These are phyloP conservation scores for Lachnellula subtilissima DNA, from an alignment of 2,329 filamentous ascomycete species.

Conservation along the genomic window DNA sequence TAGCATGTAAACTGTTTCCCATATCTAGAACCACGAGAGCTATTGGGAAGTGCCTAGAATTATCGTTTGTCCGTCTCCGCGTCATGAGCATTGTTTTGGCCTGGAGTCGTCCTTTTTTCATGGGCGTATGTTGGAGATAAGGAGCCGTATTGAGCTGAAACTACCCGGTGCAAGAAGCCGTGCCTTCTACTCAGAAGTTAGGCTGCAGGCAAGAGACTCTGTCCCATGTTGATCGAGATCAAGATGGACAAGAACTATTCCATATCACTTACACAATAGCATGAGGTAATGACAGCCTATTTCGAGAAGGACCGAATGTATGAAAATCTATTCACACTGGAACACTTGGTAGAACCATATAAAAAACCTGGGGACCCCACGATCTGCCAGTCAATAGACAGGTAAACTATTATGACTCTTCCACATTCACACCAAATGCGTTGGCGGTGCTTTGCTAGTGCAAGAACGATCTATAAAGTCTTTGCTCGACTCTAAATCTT, in stretches of 20 bases:
- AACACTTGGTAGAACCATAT: neutral
- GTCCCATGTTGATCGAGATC: too few species aligned
- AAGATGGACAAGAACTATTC: too few species aligned
- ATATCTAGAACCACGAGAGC: neutral
- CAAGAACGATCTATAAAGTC: neutral
- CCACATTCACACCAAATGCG: neutral
- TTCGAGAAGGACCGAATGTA: conserved; percentile 5
- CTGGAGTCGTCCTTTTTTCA: neutral
- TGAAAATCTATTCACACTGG: neutral
- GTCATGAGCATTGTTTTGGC: conserved; percentile 3
- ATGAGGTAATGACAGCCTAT: neutral
- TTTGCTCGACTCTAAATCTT: too few species aligned
- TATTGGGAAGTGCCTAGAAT: neutral
- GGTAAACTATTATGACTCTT: neutral
- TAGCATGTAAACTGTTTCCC: neutral
- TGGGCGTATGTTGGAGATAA: neutral
- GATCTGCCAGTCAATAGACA: conserved; percentile 19
- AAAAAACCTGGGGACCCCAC: conserved; percentile 1
- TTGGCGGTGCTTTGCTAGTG: conserved; percentile 50
- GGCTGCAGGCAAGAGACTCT: too few species aligned
- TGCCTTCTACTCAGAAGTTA: too few species aligned
- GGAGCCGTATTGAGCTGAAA: too few species aligned
- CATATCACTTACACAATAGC: too few species aligned
- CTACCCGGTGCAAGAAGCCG: too few species aligned
- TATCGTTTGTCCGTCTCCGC: neutral